Conservation (phyloP, 2,329 filamentous ascomycete genomes). For the Cytospora piceicola region DNA sequence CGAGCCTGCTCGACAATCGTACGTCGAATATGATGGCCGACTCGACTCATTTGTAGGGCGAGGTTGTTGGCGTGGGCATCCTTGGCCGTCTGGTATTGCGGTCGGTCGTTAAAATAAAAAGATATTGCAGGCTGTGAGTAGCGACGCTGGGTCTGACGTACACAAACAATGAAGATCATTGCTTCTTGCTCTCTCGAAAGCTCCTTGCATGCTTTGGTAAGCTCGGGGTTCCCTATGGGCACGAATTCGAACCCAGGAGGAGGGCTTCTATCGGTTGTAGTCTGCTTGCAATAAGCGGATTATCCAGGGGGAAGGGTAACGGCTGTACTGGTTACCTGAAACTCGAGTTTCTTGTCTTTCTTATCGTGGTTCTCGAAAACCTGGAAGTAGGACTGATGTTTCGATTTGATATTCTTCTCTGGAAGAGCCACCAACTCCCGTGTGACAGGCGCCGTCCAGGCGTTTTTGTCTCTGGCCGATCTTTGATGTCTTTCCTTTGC, state of each 20-base stretch:
- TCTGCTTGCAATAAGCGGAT: constrained; percentile 43
- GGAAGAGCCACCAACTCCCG: constrained; percentile 38
- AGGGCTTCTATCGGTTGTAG: constrained; percentile 54
- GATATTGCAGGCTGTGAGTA: constrained; percentile 10
- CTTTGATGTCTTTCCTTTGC: constrained; percentile 41
- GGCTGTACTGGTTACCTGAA: constrained; percentile 52
- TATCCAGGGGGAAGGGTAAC: constrained; percentile 20
- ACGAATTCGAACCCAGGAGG: constrained; percentile 67
- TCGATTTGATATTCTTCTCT: constrained; percentile 46
- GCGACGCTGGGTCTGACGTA: constrained; percentile 42
- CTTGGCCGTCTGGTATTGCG: constrained; percentile 39
- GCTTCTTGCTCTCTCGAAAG: constrained; percentile 64
- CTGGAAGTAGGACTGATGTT: constrained; percentile 67
- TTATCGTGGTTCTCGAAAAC: constrained; percentile 66
- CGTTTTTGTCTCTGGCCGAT: constrained; percentile 35
- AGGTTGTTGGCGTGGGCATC: constrained; percentile 45
- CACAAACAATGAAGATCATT: constrained; percentile 70
- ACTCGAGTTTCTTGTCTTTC: constrained; percentile 64
- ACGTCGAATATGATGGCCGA: constrained; percentile 64
- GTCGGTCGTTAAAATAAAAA: constrained; percentile 31
- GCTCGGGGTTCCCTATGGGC: constrained; percentile 62
- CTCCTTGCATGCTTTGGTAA: constrained; percentile 67
- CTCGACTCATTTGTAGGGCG: constrained; percentile 59
- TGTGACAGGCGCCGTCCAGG: constrained; percentile 36
- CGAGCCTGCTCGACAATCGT: constrained; percentile 62